Percentiles rank a stretch among this genome's conserved stretches.
These are phyloP conservation scores for Talaromyces marneffei DNA, from an alignment of 2,329 filamentous ascomycete species.

Conservation along the genomic window DNA sequence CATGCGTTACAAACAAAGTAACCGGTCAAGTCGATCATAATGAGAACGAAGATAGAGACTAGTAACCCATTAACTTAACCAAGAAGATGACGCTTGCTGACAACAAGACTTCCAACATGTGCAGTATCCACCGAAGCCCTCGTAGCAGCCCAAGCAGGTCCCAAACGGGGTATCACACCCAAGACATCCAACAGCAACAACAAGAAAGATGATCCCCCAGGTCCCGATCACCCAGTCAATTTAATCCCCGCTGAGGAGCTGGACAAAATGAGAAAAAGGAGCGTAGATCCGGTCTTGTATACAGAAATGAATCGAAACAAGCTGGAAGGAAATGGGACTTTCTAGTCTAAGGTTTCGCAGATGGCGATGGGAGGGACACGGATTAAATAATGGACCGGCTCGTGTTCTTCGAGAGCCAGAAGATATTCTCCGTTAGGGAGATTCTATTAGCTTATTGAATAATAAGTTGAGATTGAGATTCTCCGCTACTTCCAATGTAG, in stretches of 20 bases:
- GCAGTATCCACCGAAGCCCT: not conserved
- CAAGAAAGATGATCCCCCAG: slow-evolving; percentile 8
- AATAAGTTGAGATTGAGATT: not conserved
- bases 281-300: slow-evolving; percentile 43
- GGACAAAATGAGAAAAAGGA: slow-evolving; percentile 42
- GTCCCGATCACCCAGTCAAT: slow-evolving; percentile 17
- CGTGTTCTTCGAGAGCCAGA: not conserved
- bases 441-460: not conserved
- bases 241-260: slow-evolving; percentile 33
- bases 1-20: too few relatives aligned
- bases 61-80: too few relatives aligned
- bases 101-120: not conserved
- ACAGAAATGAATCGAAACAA: slow-evolving; percentile 43
- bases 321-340: slow-evolving; percentile 26
- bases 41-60: not conserved
- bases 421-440: not conserved
- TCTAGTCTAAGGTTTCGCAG: slow-evolving; percentile 18
- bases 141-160: slow-evolving; percentile 1
- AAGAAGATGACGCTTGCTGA: too few relatives aligned
- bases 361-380: slow-evolving; percentile 16
- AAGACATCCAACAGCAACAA: slow-evolving; percentile 4
- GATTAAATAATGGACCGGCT: slow-evolving; percentile 11
- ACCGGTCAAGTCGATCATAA: not conserved
- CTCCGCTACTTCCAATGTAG: not conserved
- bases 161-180: slow-evolving; percentile 16